Evolutionary conservation across 2,329 filamentous ascomycete species (phyloP).

Genomic region (Parastagonospora avenae): DNA sequence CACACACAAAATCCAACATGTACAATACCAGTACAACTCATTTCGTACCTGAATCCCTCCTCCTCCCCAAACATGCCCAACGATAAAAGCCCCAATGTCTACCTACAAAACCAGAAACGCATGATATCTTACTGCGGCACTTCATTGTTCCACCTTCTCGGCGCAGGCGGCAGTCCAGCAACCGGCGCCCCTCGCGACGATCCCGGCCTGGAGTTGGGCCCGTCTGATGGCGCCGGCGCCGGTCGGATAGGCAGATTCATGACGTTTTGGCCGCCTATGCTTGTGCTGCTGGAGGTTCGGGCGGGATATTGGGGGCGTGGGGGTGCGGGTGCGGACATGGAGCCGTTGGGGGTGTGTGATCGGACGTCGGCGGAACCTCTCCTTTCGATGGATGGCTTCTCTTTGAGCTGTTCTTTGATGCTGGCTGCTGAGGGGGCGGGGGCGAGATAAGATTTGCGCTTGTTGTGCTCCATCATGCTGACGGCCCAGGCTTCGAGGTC

Average conservation of each 20-base stretch:
- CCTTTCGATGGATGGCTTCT: constrained; percentile 36
- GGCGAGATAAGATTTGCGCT: constrained; percentile 90
- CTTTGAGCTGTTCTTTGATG: constrained; percentile 46
- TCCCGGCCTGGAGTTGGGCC: constrained; percentile 30
- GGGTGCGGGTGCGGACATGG: constrained; percentile 34
- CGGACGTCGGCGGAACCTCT: constrained; percentile 28
- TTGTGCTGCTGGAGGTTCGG: constrained; percentile 50
- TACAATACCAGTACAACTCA: no score
- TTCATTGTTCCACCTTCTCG: constrained; percentile 42
- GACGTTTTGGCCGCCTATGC: constrained; percentile 31
- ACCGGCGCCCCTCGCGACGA: constrained; percentile 26
- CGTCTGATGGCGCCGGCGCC: constrained; percentile 42
- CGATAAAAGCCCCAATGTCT: no score
- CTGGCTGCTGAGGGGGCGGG: constrained; percentile 74
- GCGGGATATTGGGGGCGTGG: constrained; percentile 49
- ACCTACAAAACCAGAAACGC: no score
- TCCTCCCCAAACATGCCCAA: no score
- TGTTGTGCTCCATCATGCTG: constrained; percentile 90
- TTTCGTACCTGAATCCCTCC: no score
- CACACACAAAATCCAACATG: no score
- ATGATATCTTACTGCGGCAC: constrained; percentile 22
- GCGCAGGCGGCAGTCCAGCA: constrained; percentile 32
- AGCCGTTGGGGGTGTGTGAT: constrained; percentile 31
- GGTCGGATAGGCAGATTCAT: constrained; percentile 55
- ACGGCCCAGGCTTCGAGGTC: constrained; percentile 93